Percentiles rank a stretch among this genome's conserved stretches.
Evolutionary conservation across 495 filamentous ascomycete species (phyloP).

Genomic region (Penicillium antarcticum): DNA sequence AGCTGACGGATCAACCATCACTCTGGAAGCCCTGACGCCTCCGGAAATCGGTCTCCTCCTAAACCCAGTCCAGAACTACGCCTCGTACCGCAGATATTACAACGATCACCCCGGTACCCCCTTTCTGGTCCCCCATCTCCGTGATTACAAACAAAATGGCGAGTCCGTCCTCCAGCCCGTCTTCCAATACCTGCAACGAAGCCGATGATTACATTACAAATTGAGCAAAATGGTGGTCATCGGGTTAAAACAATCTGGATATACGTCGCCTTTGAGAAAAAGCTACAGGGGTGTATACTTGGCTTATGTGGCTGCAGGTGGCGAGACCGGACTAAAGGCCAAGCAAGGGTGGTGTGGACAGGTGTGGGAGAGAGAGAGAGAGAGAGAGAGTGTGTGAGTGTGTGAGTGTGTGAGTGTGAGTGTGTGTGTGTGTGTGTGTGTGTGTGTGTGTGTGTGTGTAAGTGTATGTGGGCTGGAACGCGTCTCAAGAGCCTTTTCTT

Average conservation of each 20-base stretch:
- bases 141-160: constrained; percentile 33
- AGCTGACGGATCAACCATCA: constrained; percentile 13
- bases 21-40: constrained; percentile 24
- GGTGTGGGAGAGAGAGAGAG: no score
- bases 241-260: neutral
- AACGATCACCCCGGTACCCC: constrained; percentile 33
- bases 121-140: constrained; percentile 38
- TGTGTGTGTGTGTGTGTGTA: no score
- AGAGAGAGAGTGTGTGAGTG: no score
- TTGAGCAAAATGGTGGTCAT: neutral
- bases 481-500: constrained; percentile 7
- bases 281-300: constrained; percentile 8
- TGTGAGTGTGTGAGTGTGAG: no score
- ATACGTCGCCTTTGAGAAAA: neutral
- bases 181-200: constrained; percentile 24
- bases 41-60: constrained; percentile 22
- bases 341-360: no score
- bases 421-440: no score
- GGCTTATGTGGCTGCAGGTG: constrained; percentile 15
- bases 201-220: neutral
- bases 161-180: constrained; percentile 28
- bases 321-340: neutral
- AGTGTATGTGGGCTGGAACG: neutral
- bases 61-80: constrained; percentile 30
- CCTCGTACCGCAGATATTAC: constrained; percentile 36